Conservation (phyloP, 176 grass and related monocot genomes). For the Thalia dealbata region DNA sequence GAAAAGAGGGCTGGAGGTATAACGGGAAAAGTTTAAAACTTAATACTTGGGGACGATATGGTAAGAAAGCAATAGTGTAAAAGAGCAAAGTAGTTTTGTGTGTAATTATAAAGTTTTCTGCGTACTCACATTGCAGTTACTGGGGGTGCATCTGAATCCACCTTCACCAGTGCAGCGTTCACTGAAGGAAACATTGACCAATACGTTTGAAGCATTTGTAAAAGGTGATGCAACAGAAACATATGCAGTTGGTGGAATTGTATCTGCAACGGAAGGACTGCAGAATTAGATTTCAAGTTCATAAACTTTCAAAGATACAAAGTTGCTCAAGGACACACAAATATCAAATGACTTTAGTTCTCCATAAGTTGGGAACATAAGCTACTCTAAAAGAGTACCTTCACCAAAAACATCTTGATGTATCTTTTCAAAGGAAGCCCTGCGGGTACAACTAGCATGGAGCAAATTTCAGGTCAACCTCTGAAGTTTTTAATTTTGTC, state of each 20-base stretch:
- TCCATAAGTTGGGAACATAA: background rate
- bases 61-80: too few species aligned
- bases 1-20: background rate
- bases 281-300: background rate
- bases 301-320: background rate
- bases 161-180: conserved; percentile 60
- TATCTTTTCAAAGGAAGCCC: background rate
- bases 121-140: conserved; percentile 51
- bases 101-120: background rate
- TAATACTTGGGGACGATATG: background rate
- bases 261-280: conserved; percentile 40
- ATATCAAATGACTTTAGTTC: background rate
- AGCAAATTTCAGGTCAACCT: too few species aligned
- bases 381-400: too few species aligned
- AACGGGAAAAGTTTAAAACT: background rate
- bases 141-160: conserved; percentile 59
- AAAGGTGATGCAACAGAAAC: conserved; percentile 42
- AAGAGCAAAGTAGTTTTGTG: too few species aligned
- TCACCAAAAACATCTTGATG: background rate
- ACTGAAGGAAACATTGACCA: conserved; percentile 51
- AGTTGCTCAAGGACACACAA: background rate
- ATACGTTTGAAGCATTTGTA: conserved; percentile 43
- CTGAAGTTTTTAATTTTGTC: too few species aligned
- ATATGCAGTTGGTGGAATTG: conserved; percentile 60
- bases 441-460: too few species aligned